Evolutionary conservation across 2,329 filamentous ascomycete genomes (phyloP), one percentile per base, ranked within the genome.

Genomic region (Monosporascus sp.): DNA sequence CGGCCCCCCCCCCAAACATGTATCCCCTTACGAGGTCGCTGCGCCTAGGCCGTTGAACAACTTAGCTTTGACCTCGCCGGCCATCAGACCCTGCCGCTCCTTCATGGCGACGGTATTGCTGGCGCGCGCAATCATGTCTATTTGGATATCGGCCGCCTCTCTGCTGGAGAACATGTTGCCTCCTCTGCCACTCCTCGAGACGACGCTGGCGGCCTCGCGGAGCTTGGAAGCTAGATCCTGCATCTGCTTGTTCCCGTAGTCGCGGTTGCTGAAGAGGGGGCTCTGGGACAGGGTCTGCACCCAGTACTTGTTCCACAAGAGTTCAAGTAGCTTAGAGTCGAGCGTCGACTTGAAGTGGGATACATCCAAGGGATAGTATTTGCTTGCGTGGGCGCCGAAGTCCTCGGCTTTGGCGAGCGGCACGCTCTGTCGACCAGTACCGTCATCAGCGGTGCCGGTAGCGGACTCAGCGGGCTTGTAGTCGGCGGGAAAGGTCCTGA

Each of bases 271-370:
- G 64, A 96, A 86, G 5, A 97, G 81, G 22, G 93, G 92, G 62
- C 86, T 94, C 64, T 96, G 90, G 34, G 91, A 95, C 20, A 99
- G 82, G 6, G 94, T 99, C 66, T 95, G 90, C 36, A 97, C 92
- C 94, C 91, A 96, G 78, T 99, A 99, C 73, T 97, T 97, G 77
- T 97, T 96, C 94, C 94, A 97, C 31, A 99, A 78, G 50, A 91
- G 81, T 66, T 95, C 90, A 5, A 99, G 79, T 24, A 99, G 80
- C 63, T 91, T 88, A 2, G 86, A 82, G 72, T 99, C 94, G 27
- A 99, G 85, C 0, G 88, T 88, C 59, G 90, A 94, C 76, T 97
- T 97, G 81, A 91, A 99, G 72, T 96, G 91, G 34, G 91, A 91
- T 16, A 97, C 89, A 57, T 95, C 89, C 6, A 99, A 81, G 16